phyloP scores from a whole-genome alignment of 2,329 filamentous ascomycete species.

The Thielaviopsis ethacetica region DNA sequence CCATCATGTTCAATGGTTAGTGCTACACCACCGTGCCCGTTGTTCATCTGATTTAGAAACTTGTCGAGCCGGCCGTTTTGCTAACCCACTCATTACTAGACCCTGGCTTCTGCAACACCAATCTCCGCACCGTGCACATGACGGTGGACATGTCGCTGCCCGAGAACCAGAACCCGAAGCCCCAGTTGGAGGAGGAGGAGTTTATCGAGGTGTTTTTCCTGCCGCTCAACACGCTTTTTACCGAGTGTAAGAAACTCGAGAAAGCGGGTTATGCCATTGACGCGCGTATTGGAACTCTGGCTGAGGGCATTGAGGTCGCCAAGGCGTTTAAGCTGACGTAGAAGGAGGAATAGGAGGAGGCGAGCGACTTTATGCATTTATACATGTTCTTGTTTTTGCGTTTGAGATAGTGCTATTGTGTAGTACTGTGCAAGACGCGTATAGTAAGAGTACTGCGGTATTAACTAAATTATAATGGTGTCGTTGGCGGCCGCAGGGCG shows the following conservation, averaged over 20 bases:
- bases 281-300: conserved; percentile 59
- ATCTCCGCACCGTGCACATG: conserved; percentile 55
- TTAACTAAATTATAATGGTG: too few species aligned
- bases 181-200: conserved; percentile 61
- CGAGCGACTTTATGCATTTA: neutral
- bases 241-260: conserved; percentile 50
- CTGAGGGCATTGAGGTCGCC: conserved; percentile 61
- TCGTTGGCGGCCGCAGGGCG: too few species aligned
- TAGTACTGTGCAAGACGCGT: too few species aligned
- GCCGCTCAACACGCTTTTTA: conserved; percentile 46
- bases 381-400: neutral
- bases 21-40: neutral
- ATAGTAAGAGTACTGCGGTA: too few species aligned
- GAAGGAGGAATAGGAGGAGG: neutral
- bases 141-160: conserved; percentile 51
- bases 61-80: neutral
- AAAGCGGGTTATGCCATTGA: conserved; percentile 62
- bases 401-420: too few species aligned
- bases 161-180: conserved; percentile 52
- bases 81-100: conserved; percentile 21
- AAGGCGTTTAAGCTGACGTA: conserved; percentile 33
- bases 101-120: conserved; percentile 51
- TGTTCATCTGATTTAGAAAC: neutral
- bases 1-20: conserved; percentile 46
- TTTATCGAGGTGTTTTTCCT: conserved; percentile 68